Conservation (phyloP, 805 yeast genomes). For the Kuraishia cidri region DNA sequence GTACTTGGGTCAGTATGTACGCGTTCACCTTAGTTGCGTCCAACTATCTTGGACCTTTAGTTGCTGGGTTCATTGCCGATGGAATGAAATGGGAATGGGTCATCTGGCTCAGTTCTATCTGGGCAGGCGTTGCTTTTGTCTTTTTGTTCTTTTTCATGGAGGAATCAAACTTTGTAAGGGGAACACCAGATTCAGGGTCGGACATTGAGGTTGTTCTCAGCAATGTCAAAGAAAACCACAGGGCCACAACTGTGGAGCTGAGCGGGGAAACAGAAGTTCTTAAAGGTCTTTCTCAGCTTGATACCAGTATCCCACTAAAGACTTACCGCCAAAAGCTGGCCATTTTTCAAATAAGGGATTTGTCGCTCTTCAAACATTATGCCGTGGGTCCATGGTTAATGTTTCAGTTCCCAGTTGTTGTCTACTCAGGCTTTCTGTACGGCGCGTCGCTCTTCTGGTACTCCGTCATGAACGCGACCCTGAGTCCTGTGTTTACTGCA, state of each 20-base stretch:
- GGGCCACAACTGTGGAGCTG: neutral
- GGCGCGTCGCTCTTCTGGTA: conserved; percentile 42
- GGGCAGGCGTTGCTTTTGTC: conserved; percentile 24
- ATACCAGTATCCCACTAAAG: neutral
- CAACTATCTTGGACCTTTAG: conserved; percentile 39
- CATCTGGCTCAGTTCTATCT: conserved; percentile 33
- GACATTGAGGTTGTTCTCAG: conserved; percentile 1
- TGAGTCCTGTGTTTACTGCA: conserved; percentile 29
- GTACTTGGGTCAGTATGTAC: conserved; percentile 24
- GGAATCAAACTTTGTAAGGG: conserved; percentile 29
- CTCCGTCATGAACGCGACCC: conserved; percentile 41
- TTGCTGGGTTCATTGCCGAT: conserved; percentile 38
- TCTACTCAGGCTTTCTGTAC: conserved; percentile 51
- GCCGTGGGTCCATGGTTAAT: conserved; percentile 28
- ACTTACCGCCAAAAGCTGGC: conserved; percentile 20
- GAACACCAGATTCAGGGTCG: neutral
- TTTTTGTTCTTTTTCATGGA: conserved; percentile 32
- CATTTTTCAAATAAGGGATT: conserved; percentile 15
- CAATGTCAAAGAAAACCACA: neutral
- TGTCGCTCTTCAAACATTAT: conserved; percentile 18
- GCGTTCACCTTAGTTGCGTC: conserved; percentile 35
- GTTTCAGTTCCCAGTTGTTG: conserved; percentile 40
- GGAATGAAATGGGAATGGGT: conserved; percentile 39
- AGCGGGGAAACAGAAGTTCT: too few species aligned
- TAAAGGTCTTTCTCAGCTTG: neutral